phyloP scores from a whole-genome alignment of 768 basidiomycete genomes.

The Calocera cornea region DNA sequence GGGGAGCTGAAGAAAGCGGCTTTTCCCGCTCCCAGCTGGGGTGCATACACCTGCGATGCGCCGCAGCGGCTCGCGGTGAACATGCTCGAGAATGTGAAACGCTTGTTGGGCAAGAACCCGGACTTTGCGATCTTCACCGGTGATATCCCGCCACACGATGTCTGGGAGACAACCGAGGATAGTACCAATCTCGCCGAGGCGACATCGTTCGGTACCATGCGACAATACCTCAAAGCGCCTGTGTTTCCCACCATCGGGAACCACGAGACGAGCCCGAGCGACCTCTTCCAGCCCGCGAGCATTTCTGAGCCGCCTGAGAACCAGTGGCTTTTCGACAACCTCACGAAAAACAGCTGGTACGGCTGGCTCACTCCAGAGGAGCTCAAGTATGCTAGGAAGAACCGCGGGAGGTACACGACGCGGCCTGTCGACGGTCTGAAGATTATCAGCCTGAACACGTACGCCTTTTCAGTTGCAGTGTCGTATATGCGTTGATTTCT shows the following conservation, averaged over 20 bases:
- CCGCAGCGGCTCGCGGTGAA: background rate
- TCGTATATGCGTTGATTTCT: background rate
- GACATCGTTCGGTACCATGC: background rate
- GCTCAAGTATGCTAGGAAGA: background rate
- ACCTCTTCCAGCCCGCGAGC: background rate
- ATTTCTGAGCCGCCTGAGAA: background rate
- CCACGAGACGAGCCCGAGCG: constrained; percentile 5
- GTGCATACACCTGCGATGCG: background rate
- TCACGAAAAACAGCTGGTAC: background rate
- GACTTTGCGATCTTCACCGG: constrained; percentile 2
- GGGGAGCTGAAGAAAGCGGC: background rate
- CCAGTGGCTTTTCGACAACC: background rate
- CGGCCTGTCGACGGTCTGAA: background rate
- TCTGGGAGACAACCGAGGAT: background rate
- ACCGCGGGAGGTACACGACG: background rate
- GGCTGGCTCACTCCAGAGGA: background rate
- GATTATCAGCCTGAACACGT: background rate
- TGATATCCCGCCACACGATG: background rate
- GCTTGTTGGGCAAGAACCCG: background rate
- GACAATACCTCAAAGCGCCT: background rate
- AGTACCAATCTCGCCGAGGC: background rate
- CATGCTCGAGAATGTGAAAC: background rate
- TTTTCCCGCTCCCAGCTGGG: background rate
- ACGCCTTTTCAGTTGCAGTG: background rate
- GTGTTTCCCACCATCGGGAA: background rate